A percentile compares a stretch with the other conserved stretches of the same genome.
phyloP scores from a whole-genome alignment of 2,329 filamentous ascomycete genomes.

The Beauveria bassiana region DNA sequence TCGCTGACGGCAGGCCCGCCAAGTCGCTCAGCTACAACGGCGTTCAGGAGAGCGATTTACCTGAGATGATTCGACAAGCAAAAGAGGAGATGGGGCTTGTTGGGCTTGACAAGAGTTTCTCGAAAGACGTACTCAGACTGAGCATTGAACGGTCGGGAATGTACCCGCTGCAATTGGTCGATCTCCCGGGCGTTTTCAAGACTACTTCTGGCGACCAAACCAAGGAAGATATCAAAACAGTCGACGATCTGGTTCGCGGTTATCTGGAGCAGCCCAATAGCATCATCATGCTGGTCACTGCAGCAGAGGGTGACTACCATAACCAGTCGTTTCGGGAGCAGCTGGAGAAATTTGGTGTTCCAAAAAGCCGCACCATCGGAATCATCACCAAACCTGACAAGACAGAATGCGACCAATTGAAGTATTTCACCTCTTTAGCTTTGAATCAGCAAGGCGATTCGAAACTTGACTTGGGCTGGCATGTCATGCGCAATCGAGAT shows the following conservation, averaged over 20 bases:
- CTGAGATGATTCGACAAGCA: slow-evolving; percentile 38
- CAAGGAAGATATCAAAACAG: slow-evolving; percentile 18
- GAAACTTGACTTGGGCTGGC: slow-evolving; percentile 35
- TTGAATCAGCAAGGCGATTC: slow-evolving; percentile 18
- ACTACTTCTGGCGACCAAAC: slow-evolving; percentile 21
- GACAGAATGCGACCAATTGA: slow-evolving; percentile 27
- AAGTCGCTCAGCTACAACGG: slow-evolving; percentile 25
- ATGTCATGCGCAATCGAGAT: slow-evolving; percentile 40
- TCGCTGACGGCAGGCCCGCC: slow-evolving; percentile 18
- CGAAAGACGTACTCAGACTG: slow-evolving; percentile 32
- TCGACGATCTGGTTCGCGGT: slow-evolving; percentile 26
- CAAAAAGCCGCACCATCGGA: slow-evolving; percentile 39
- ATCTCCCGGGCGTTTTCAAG: slow-evolving; percentile 37
- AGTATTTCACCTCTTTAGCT: slow-evolving; percentile 12
- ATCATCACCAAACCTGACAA: slow-evolving; percentile 47
- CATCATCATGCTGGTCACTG: slow-evolving; percentile 46
- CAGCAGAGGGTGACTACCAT: slow-evolving; percentile 38
- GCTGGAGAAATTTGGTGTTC: slow-evolving; percentile 30
- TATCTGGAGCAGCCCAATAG: slow-evolving; percentile 46
- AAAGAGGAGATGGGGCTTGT: slow-evolving; percentile 37
- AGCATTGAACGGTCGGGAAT: slow-evolving; percentile 32
- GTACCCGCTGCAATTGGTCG: slow-evolving; percentile 40
- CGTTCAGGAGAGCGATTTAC: slow-evolving; percentile 30
- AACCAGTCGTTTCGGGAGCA: slow-evolving; percentile 42
- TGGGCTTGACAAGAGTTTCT: slow-evolving; percentile 23